Conservation (phyloP, 345 rosid species). For the Triadica sebifera region DNA sequence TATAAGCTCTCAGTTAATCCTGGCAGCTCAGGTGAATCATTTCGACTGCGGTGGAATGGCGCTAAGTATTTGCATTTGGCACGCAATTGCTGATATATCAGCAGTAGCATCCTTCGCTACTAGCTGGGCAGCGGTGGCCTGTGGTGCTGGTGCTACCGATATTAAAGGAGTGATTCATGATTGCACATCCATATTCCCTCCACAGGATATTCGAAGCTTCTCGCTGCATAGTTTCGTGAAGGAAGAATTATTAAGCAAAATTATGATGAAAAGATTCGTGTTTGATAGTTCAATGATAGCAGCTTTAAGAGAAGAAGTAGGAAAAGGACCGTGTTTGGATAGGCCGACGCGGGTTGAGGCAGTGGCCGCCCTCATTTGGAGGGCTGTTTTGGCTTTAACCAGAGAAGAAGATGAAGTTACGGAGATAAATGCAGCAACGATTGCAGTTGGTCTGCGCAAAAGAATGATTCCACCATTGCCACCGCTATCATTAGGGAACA, state of each 20-base stretch:
- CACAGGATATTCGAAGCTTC: slow-evolving; percentile 6
- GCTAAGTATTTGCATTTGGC: slow-evolving; percentile 17
- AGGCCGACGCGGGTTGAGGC: slow-evolving; percentile 3
- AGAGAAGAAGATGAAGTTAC: background rate
- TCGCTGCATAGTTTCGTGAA: background rate
- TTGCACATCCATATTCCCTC: slow-evolving; percentile 28
- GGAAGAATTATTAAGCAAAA: background rate
- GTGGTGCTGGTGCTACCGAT: background rate
- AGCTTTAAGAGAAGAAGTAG: slow-evolving; percentile 1
- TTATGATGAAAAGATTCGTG: slow-evolving; percentile 9
- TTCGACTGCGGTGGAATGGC: slow-evolving; percentile 26
- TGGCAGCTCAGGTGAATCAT: slow-evolving; percentile 13
- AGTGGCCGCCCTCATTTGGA: slow-evolving; percentile 10
- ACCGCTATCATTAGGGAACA: slow-evolving; percentile 21
- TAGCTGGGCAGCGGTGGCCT: slow-evolving; percentile 10
- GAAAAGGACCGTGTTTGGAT: background rate
- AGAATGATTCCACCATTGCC: slow-evolving; percentile 27
- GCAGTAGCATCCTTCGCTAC: slow-evolving; percentile 6
- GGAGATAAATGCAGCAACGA: background rate
- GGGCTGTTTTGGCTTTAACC: background rate
- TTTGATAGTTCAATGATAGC: background rate
- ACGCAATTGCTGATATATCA: slow-evolving; percentile 17
- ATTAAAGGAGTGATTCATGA: slow-evolving; percentile 10
- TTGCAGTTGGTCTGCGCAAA: slow-evolving; percentile 18
- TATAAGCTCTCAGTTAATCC: background rate